A percentile compares a stretch with the other conserved stretches of the same genome.
These are phyloP conservation scores for Cercospora canescens DNA, from an alignment of 2,329 filamentous ascomycete genomes.

Conservation along the genomic window DNA sequence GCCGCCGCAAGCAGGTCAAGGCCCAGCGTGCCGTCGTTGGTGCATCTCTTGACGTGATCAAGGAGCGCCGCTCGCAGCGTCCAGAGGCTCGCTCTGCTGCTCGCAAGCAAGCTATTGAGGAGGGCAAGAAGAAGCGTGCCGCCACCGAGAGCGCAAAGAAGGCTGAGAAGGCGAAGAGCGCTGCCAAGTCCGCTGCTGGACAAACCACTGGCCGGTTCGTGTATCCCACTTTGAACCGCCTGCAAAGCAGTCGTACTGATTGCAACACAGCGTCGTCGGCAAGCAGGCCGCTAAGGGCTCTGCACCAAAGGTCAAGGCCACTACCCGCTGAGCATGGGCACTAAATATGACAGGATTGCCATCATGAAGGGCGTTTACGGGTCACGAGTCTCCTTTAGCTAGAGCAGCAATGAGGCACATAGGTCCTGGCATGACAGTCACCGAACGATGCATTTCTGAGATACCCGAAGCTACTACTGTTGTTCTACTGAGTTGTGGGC, in stretches of 20 bases:
- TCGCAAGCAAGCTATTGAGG: conserved; percentile 87
- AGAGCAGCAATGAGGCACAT: conserved; percentile 14
- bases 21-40: conserved; percentile 98
- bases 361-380: conserved; percentile 13
- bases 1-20: conserved; percentile 97
- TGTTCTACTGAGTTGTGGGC: not conserved
- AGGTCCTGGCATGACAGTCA: conserved; percentile 19
- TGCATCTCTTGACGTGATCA: conserved; percentile 99
- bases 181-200: conserved; percentile 75
- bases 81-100: conserved; percentile 94
- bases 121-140: conserved; percentile 98
- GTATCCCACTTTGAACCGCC: not conserved
- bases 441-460: conserved; percentile 13
- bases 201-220: conserved; percentile 62
- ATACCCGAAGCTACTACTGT: not conserved
- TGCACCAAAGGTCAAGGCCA: conserved; percentile 79
- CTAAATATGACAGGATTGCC: not conserved
- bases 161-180: conserved; percentile 97
- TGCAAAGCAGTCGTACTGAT: not conserved
- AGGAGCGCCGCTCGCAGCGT: conserved; percentile 93
- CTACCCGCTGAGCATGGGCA: conserved; percentile 68
- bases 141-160: conserved; percentile 90
- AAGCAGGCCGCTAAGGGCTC: conserved; percentile 98
- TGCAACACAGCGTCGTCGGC: conserved; percentile 65
- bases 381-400: conserved; percentile 14